Evolutionary conservation across 2,329 filamentous ascomycete species (phyloP), one percentile per base, ranked within the genome.

Genomic region (Polytolypa hystricis): DNA sequence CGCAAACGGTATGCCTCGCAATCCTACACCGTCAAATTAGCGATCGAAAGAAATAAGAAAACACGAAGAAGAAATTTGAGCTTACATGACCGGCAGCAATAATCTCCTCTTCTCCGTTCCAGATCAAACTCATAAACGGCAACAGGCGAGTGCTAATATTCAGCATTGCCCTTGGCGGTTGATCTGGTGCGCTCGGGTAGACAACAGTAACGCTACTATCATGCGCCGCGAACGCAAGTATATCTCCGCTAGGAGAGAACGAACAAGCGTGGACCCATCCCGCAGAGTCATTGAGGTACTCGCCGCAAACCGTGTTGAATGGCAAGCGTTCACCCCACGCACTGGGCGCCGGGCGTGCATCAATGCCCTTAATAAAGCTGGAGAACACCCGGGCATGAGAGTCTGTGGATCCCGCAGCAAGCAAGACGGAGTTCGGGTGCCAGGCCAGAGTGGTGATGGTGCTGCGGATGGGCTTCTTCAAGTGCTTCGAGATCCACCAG

Each of bases 401-500:
- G 61, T 98, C 91, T 23, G 91, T 95, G n/a, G 85, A 93, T 25
- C 91, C 91, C 29, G 91, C 86, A 11, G 89, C 91, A 16, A 98
- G 71, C 20, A 98, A 74, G 11, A 98, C 91, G 7, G 84, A 93
- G 70, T 98, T 98, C 23, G 91, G 91, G 62, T 98, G 91, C 91
- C 91, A 98, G 39, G 81, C 80, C 30, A 98, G 77, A 11, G 83
- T 86, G 38, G 91, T 96, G 52, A 98, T 89, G 39, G 91, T 98
- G 59, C 86, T 94, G 48, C 89, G 83, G 53, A 98, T 93, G 14
- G 91, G 91, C 74, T 96, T 98, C 77, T 96, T 96, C 56, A 98
- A 67, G 65, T 98, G 91, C 72, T 98, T 98, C 25, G 87, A 95
- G 28, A 98, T 89, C 91, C 91, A 98, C 91, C 91, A 98, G 69